Percentiles rank a stretch among this genome's conserved stretches.
phyloP scores from a whole-genome alignment of 2,329 filamentous ascomycete species.

The Diaporthe amygdali region DNA sequence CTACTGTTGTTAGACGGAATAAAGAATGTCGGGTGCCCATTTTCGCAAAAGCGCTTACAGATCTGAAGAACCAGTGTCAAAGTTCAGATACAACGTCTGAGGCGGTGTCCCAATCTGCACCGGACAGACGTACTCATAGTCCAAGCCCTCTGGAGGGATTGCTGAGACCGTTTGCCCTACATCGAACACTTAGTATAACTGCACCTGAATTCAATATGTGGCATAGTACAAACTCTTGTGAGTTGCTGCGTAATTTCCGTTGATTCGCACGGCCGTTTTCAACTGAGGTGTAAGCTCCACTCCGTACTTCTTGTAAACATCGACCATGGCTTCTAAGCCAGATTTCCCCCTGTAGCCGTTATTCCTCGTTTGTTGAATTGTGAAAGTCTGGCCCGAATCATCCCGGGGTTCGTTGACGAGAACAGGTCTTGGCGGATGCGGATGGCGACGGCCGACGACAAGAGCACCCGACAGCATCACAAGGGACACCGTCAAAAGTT shows the following conservation, averaged over 20 bases:
- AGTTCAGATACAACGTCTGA: constrained; percentile 65
- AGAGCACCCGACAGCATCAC: background rate
- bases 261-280: background rate
- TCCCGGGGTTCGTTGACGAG: background rate
- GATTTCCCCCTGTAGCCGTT: background rate
- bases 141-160: constrained; percentile 45
- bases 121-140: constrained; percentile 59
- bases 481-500: background rate
- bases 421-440: background rate
- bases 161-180: background rate
- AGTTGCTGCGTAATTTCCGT: background rate
- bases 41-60: constrained; percentile 39
- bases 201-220: background rate
- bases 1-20: background rate
- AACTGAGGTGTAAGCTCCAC: background rate
- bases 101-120: constrained; percentile 61
- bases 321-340: constrained; percentile 3
- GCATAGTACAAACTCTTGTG: background rate
- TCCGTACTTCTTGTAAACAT: background rate
- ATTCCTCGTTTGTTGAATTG: background rate
- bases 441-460: background rate
- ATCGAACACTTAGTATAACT: background rate
- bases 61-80: constrained; percentile 72
- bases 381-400: background rate
- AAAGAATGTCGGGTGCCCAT: background rate